These are phyloP conservation scores for Chaetomiaceae sp. DNA, from an alignment of 2,329 filamentous ascomycete species.

Conservation along the genomic window DNA sequence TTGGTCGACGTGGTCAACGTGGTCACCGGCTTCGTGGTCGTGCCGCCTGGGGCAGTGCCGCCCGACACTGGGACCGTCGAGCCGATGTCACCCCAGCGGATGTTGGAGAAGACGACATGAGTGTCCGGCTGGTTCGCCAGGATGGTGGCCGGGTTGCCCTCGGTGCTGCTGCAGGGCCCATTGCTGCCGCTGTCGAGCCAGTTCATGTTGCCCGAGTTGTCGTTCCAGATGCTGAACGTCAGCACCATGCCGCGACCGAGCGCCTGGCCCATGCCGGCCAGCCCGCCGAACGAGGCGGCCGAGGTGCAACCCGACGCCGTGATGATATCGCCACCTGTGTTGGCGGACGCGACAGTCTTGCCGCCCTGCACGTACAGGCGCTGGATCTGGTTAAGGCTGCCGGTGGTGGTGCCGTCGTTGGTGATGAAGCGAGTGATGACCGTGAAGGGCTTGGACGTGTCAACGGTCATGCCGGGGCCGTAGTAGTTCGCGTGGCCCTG, in stretches of 20 bases:
- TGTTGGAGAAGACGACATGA: slow-evolving; percentile 49
- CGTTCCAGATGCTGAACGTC: slow-evolving; percentile 51
- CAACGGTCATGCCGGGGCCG: slow-evolving; percentile 20
- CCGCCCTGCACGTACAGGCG: slow-evolving; percentile 44
- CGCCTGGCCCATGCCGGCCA: slow-evolving; percentile 29
- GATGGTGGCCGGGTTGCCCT: slow-evolving; percentile 46
- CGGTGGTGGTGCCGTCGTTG: slow-evolving; percentile 17
- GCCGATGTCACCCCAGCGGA: slow-evolving; percentile 45
- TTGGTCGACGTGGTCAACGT: background rate
- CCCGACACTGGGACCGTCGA: slow-evolving; percentile 30
- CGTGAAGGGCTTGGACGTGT: slow-evolving; percentile 27
- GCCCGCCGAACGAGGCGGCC: slow-evolving; percentile 26
- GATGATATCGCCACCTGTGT: slow-evolving; percentile 13
- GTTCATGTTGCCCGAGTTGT: slow-evolving; percentile 46
- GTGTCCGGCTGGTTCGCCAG: slow-evolving; percentile 38
- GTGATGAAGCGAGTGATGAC: slow-evolving; percentile 45
- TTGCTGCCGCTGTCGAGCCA: slow-evolving; percentile 48
- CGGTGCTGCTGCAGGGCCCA: slow-evolving; percentile 49
- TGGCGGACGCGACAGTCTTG: slow-evolving; percentile 24
- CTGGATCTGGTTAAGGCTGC: slow-evolving; percentile 38
- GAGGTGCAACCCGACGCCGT: slow-evolving; percentile 22
- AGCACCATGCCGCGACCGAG: slow-evolving; percentile 47
- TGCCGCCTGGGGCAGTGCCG: background rate
- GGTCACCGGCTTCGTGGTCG: slow-evolving; percentile 19
- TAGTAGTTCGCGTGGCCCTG: slow-evolving; percentile 36